phyloP scores from a whole-genome alignment of 345 rosid genomes.

The Pistacia integerrima region DNA sequence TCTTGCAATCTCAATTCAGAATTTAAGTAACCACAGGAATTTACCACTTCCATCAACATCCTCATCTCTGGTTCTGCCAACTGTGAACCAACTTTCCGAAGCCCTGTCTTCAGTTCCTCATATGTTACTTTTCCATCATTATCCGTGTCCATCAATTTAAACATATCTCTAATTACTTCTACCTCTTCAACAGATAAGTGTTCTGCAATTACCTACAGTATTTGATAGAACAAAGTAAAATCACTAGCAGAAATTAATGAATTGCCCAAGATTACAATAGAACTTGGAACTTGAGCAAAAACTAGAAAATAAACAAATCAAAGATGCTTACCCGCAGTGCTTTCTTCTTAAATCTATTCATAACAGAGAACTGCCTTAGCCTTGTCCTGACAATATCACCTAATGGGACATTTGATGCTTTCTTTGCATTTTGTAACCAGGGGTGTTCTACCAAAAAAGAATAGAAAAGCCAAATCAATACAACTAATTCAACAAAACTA shows the following conservation, averaged over 20 bases:
- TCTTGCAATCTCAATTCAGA: neutral
- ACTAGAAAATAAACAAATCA: conserved; percentile 11
- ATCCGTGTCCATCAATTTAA: conserved; percentile 84
- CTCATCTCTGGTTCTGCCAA: conserved; percentile 90
- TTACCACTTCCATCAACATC: conserved; percentile 99
- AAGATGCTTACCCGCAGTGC: conserved; percentile 71
- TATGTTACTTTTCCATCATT: conserved; percentile 81
- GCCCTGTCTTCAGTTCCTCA: conserved; percentile 85
- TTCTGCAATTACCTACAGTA: conserved; percentile 87
- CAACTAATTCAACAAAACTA: conserved; percentile 6
- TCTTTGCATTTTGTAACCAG: conserved; percentile 92
- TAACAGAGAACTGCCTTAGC: conserved; percentile 89
- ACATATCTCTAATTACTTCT: conserved; percentile 92
- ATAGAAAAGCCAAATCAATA: conserved; percentile 10
- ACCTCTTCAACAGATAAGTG: conserved; percentile 86
- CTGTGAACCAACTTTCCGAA: conserved; percentile 88
- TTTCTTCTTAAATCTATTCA: conserved; percentile 96
- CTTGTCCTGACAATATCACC: conserved; percentile 95
- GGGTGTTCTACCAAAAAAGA: conserved; percentile 64
- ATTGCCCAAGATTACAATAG: neutral
- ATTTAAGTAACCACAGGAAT: neutral
- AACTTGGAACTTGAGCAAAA: conserved; percentile 4
- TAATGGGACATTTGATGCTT: conserved; percentile 94
- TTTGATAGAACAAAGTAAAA: conserved; percentile 20
- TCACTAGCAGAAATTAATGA: conserved; percentile 3